These are phyloP conservation scores for Trypanosoma brucei DNA, from an alignment of 208 protist species.

Conservation along the genomic window DNA sequence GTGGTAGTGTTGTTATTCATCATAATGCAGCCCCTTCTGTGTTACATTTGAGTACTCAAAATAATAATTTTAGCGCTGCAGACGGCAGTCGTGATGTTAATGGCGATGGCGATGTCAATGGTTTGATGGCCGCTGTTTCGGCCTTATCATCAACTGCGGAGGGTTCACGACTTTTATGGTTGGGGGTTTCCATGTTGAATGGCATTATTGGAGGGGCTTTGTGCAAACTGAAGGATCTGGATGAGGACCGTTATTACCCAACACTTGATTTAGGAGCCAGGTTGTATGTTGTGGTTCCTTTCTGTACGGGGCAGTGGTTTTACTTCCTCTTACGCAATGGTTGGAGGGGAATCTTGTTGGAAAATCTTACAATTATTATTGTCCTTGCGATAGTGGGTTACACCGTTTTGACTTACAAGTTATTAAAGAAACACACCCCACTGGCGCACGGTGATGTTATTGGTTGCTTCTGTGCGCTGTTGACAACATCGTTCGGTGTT, in stretches of 20 bases:
- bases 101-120: neutral
- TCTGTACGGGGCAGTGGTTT: conserved; percentile 86
- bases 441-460: conserved; percentile 52
- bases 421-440: conserved; percentile 43
- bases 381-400: conserved; percentile 77
- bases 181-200: conserved; percentile 62
- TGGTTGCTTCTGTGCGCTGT: conserved; percentile 59
- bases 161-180: conserved; percentile 37
- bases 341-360: conserved; percentile 67
- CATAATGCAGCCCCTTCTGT: neutral
- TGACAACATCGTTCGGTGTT: conserved; percentile 79
- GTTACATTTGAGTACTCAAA: neutral
- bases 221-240: conserved; percentile 79
- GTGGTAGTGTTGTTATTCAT: conserved; percentile 5
- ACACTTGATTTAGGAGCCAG: conserved; percentile 54
- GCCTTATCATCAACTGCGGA: neutral
- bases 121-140: neutral
- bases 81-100: neutral
- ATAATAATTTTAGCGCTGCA: neutral
- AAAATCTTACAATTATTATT: conserved; percentile 72
- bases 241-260: conserved; percentile 46
- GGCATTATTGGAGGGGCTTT: conserved; percentile 71
- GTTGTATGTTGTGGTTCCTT: conserved; percentile 80
- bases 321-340: conserved; percentile 71
- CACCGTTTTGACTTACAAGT: conserved; percentile 70